These are phyloP conservation scores for Paraphaeosphaeria minitans DNA, from an alignment of 2,329 filamentous ascomycete genomes.

Conservation along the genomic window DNA sequence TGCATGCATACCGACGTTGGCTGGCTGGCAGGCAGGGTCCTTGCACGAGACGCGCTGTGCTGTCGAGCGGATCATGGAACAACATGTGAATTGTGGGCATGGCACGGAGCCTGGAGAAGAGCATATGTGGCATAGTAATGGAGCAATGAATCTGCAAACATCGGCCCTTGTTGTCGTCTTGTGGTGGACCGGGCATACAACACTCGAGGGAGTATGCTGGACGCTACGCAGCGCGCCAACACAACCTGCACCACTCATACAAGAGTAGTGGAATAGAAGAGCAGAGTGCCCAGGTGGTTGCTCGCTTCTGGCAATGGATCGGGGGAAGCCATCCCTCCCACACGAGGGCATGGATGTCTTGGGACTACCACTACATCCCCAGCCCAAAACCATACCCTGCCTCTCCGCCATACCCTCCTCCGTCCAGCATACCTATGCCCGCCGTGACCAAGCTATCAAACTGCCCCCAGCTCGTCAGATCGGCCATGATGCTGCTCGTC, in stretches of 20 bases:
- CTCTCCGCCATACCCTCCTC: constrained; percentile 29
- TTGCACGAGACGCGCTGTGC: background rate
- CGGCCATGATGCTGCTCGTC: constrained; percentile 37
- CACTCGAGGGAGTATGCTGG: too few species aligned
- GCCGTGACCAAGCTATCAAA: constrained; percentile 46
- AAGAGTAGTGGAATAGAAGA: too few species aligned
- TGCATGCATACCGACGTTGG: background rate
- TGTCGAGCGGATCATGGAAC: background rate
- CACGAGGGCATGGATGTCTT: background rate
- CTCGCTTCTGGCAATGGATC: too few species aligned
- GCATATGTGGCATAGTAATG: background rate
- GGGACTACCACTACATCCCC: constrained; percentile 14
- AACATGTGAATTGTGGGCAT: background rate
- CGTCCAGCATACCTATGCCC: constrained; percentile 41
- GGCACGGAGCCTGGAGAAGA: background rate
- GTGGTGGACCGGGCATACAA: background rate
- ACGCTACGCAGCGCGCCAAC: too few species aligned
- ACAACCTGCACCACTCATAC: too few species aligned
- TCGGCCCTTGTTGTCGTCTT: background rate
- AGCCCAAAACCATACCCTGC: constrained; percentile 29
- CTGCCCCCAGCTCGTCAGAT: constrained; percentile 46
- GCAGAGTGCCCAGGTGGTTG: too few species aligned
- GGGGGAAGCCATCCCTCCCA: too few species aligned
- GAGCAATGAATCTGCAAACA: background rate
- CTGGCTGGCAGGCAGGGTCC: background rate